These are phyloP conservation scores for Nowakowskiella sp. DNA, from an alignment of 192 early-diverging fungal species.

Conservation along the genomic window DNA sequence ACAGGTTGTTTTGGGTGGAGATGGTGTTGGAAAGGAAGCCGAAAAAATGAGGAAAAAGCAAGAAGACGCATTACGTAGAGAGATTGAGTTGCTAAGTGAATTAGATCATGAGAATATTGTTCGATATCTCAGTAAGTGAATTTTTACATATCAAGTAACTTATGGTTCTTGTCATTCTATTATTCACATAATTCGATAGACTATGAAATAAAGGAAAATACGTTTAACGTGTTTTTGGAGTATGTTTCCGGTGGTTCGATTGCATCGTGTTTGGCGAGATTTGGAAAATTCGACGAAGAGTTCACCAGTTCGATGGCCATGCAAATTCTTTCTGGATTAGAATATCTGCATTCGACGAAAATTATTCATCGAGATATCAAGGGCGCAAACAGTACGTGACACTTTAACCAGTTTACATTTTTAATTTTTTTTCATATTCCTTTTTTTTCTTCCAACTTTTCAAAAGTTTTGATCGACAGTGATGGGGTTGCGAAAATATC, in stretches of 20 bases:
- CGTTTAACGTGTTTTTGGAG: constrained; percentile 91
- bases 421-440: not conserved
- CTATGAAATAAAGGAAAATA: constrained; percentile 58
- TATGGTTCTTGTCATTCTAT: constrained; percentile 33
- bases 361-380: constrained; percentile 83
- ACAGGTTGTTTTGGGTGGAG: constrained; percentile 58
- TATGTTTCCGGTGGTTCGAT: constrained; percentile 94
- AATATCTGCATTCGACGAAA: constrained; percentile 69
- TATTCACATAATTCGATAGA: constrained; percentile 41
- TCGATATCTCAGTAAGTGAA: constrained; percentile 69
- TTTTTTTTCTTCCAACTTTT: constrained; percentile 7
- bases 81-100: constrained; percentile 72
- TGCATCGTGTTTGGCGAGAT: constrained; percentile 61
- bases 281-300: constrained; percentile 84
- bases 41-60: constrained; percentile 19
- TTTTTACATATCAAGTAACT: not conserved
- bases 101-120: constrained; percentile 88
- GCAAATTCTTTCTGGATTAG: constrained; percentile 77
- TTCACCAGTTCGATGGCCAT: constrained; percentile 71
- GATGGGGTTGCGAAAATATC: constrained; percentile 92
- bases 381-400: constrained; percentile 73
- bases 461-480: constrained; percentile 73
- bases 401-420: not conserved
- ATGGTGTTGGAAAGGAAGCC: not conserved
- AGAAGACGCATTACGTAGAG: constrained; percentile 71